Base-by-base conservation (phyloP, 2,329 filamentous ascomycete genomes). In the Chalaropsis thielavioides region DNA sequence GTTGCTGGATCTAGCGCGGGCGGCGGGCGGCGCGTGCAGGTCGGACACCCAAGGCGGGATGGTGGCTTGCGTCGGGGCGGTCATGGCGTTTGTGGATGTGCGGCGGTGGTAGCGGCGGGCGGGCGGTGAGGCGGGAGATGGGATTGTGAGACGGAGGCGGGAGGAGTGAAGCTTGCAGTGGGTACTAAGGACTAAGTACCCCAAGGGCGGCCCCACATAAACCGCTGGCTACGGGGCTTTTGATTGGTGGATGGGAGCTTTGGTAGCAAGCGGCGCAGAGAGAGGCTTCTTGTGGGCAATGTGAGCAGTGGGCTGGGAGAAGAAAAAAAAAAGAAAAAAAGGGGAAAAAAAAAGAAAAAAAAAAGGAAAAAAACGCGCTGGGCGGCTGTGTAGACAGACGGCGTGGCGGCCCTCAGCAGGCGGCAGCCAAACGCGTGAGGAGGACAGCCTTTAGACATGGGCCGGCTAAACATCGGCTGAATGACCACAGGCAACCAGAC, bases 1-100 rank as follows among this genome's bases (percentile, higher is more conserved):
- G 73, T 81, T 82, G 70, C 78, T 73, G 62, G 82, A 80, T 76
- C 90, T 90, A 62, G 85, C 75, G 73, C 84, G 88, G 62, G 83
- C 73, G 27, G 82, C 74, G 27, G 90, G 84, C 40, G 89, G 83
- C 56, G 83, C 83, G 72, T 86, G 86, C 70, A 97, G 82, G 71
- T 95, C 86, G 69, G 86, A 76, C 41, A 92, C 89, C 94, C 94
- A 99, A 80, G 82, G 79, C 41, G 92, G 92, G 77, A 80, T 49
- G 35, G 56, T 13, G 19, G 22, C 11, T 6, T 54, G 54, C 7
- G 24, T 10, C 13, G 43, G 31, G 24, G 22, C 10, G 19, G n/a
- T 62, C 43, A 35, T 62, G 27, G 17, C 10, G 54, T 1, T 8
- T 6, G 35, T 10, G 35, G 35, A 3, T 3, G 31, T 7, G 31